Conservation (phyloP, 169 alveolate species). For the Hepatocystis sp. region DNA sequence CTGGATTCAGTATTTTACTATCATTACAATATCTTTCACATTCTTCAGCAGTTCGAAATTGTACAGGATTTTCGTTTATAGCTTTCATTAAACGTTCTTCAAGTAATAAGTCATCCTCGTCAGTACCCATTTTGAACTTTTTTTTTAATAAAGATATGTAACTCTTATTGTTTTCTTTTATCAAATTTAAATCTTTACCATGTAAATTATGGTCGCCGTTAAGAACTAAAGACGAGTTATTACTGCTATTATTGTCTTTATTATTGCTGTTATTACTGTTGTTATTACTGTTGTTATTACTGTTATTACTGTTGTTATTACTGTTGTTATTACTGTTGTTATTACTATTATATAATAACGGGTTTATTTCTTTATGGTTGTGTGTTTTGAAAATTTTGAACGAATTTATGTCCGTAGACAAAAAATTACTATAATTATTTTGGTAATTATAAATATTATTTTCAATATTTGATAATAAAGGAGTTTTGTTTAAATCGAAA, state of each 20-base stretch:
- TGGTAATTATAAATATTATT: conserved; percentile 10
- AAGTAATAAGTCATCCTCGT: conserved; percentile 37
- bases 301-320: too few species aligned
- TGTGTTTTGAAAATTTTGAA: conserved; percentile 25
- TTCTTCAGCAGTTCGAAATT: conserved; percentile 62
- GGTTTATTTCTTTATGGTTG: conserved; percentile 15
- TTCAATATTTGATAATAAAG: conserved; percentile 44
- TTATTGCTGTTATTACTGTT: too few species aligned
- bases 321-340: too few species aligned
- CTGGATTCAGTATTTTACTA: conserved; percentile 59
- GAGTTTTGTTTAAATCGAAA: conserved; percentile 40
- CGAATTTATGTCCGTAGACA: conserved; percentile 5
- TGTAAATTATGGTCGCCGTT: neutral
- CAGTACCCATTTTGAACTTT: conserved; percentile 50
- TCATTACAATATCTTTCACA: conserved; percentile 73
- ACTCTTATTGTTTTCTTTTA: conserved; percentile 16
- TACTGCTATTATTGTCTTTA: too few species aligned
- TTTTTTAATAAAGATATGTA: conserved; percentile 11
- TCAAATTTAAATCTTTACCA: conserved; percentile 16
- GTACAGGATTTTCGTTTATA: conserved; percentile 34
- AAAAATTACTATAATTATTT: conserved; percentile 2
- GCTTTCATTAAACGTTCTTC: conserved; percentile 54
- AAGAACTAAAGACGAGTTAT: too few species aligned
- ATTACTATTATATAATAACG: conserved; percentile 16
- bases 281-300: too few species aligned